phyloP scores from a whole-genome alignment of 805 yeast genomes.

The Priceomyces haplophilus region DNA sequence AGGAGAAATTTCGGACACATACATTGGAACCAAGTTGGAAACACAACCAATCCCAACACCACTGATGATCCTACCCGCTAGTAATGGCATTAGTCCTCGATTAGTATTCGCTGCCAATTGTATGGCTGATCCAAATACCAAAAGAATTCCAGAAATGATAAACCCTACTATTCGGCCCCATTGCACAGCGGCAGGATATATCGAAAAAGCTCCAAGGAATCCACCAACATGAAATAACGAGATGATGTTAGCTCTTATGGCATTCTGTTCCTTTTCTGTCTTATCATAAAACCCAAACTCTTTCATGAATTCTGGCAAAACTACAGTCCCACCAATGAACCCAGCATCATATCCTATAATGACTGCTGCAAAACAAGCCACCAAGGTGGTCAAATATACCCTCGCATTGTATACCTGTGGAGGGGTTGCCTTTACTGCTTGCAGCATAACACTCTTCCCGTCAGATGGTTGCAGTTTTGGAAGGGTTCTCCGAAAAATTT shows the following conservation, averaged over 20 bases:
- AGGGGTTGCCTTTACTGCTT: conserved; percentile 38
- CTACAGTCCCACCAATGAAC: conserved; percentile 39
- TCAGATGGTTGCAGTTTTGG: too few relatives aligned
- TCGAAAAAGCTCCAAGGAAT: conserved; percentile 35
- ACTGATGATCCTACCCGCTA: conserved; percentile 34
- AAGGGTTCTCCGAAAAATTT: too few relatives aligned
- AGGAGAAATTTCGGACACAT: conserved; percentile 33
- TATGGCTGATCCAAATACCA: conserved; percentile 36
- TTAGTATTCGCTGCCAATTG: conserved; percentile 28
- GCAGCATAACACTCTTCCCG: not conserved
- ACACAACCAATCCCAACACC: conserved; percentile 36
- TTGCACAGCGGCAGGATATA: conserved; percentile 33
- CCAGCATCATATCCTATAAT: conserved; percentile 42
- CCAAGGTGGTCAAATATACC: conserved; percentile 31
- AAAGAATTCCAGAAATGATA: conserved; percentile 26
- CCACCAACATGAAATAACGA: conserved; percentile 40
- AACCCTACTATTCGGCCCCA: conserved; percentile 30
- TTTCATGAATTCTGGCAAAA: conserved; percentile 25
- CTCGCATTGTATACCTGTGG: conserved; percentile 33
- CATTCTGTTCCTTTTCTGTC: conserved; percentile 15
- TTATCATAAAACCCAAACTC: conserved; percentile 29
- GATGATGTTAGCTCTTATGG: conserved; percentile 29
- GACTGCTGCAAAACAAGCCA: conserved; percentile 37
- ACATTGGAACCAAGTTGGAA: conserved; percentile 36
- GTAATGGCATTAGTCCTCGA: conserved; percentile 32